A percentile compares a stretch with the other conserved stretches of the same genome.
Evolutionary conservation across 495 filamentous ascomycete species (phyloP).

Genomic region (Evansstolkia leycettana): DNA sequence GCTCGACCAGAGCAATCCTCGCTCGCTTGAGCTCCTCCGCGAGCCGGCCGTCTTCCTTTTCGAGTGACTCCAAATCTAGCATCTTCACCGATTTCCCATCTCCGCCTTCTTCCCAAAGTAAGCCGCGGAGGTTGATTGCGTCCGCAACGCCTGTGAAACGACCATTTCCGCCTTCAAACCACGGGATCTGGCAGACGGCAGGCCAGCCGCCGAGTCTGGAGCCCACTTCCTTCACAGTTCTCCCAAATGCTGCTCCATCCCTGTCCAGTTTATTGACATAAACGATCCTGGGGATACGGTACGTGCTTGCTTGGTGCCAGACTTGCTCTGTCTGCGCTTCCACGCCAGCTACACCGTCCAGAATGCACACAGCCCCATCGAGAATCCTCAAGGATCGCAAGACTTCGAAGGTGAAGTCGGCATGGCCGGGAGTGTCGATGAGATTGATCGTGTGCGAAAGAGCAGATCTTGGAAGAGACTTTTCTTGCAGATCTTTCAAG

Average conservation of each 20-base stretch:
- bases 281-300: constrained; percentile 73
- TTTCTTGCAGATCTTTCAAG: constrained; percentile 7
- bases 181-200: constrained; percentile 87
- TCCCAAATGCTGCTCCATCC: constrained; percentile 80
- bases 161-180: constrained; percentile 68
- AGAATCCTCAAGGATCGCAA: constrained; percentile 84
- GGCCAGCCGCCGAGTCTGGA: constrained; percentile 72
- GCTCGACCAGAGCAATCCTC: constrained; percentile 66
- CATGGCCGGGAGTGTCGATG: constrained; percentile 95
- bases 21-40: constrained; percentile 63
- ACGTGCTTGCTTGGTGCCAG: constrained; percentile 79
- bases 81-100: constrained; percentile 54
- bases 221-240: constrained; percentile 76
- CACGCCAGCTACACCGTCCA: constrained; percentile 93
- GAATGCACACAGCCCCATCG: constrained; percentile 89
- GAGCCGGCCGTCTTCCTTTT: constrained; percentile 38
- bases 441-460: constrained; percentile 70
- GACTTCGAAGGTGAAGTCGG: constrained; percentile 98
- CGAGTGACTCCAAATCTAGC: constrained; percentile 36
- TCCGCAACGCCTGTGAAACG: constrained; percentile 74
- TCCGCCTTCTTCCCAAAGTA: constrained; percentile 43
- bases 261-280: constrained; percentile 96
- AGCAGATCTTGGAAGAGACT: constrained; percentile 20
- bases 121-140: constrained; percentile 48
- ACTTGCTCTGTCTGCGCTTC: constrained; percentile 98